phyloP scores from a whole-genome alignment of 495 filamentous ascomycete species.

The Hypoxylon lienhwacheense region DNA sequence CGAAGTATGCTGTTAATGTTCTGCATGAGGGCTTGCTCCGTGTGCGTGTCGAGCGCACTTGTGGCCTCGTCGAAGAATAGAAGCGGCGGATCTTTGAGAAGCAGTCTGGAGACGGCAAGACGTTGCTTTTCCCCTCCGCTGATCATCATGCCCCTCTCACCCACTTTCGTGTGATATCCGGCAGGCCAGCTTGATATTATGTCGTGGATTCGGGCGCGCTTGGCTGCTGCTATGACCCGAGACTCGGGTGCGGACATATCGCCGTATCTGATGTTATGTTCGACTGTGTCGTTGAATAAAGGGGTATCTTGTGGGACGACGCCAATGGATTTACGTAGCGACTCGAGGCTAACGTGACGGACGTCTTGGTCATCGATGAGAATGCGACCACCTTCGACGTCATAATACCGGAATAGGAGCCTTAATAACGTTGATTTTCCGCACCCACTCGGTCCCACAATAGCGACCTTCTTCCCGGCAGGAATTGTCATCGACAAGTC shows the following conservation, averaged over 20 bases:
- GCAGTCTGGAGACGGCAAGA: slow-evolving; percentile 79
- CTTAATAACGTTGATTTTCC: slow-evolving; percentile 93
- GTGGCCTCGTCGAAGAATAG: slow-evolving; percentile 99
- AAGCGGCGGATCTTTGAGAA: slow-evolving; percentile 89
- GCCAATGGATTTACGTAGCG: slow-evolving; percentile 81
- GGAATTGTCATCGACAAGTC: slow-evolving; percentile 87
- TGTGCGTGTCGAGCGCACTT: slow-evolving; percentile 92
- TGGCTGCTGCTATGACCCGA: slow-evolving; percentile 72
- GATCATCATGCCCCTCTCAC: slow-evolving; percentile 98
- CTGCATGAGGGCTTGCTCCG: slow-evolving; percentile 84
- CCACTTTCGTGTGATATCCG: slow-evolving; percentile 89
- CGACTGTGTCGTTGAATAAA: slow-evolving; percentile 92
- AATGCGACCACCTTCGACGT: slow-evolving; percentile 84
- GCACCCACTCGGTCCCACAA: slow-evolving; percentile 93
- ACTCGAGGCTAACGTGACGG: slow-evolving; percentile 77
- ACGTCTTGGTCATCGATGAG: slow-evolving; percentile 93
- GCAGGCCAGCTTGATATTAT: slow-evolving; percentile 76
- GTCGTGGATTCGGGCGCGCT: slow-evolving; percentile 80
- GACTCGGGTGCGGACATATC: slow-evolving; percentile 75
- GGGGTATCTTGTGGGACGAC: slow-evolving; percentile 98
- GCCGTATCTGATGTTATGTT: slow-evolving; percentile 96
- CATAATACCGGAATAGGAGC: slow-evolving; percentile 92
- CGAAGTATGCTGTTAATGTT: slow-evolving; percentile 94
- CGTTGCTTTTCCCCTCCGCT: slow-evolving; percentile 96
- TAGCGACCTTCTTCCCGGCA: slow-evolving; percentile 90